These are phyloP conservation scores for Candida ipomoeae DNA, from an alignment of 805 yeast species.

Conservation along the genomic window DNA sequence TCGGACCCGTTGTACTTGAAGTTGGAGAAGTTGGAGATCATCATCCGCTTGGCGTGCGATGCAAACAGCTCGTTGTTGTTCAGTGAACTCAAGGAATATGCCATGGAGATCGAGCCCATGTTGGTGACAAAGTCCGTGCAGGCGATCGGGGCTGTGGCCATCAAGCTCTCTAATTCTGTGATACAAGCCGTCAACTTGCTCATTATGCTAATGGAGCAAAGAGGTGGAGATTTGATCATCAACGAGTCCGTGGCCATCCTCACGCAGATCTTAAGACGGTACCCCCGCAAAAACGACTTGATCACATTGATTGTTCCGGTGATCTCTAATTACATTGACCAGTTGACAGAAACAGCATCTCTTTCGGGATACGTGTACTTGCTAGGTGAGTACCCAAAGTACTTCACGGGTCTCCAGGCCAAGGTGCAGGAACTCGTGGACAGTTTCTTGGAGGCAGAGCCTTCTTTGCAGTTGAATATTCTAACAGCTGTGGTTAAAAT, in stretches of 20 bases:
- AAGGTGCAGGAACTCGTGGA: constrained; percentile 46
- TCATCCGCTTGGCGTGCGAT: constrained; percentile 64
- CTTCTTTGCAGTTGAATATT: constrained; percentile 55
- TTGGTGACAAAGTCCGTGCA: constrained; percentile 63
- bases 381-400: constrained; percentile 64
- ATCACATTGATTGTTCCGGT: constrained; percentile 53
- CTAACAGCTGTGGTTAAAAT: constrained; percentile 63
- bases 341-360: constrained; percentile 47
- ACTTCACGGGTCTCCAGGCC: constrained; percentile 50
- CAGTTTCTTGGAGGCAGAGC: constrained; percentile 54
- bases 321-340: constrained; percentile 45
- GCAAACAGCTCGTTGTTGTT: constrained; percentile 54
- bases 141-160: constrained; percentile 70
- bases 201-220: constrained; percentile 53
- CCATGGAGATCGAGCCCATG: constrained; percentile 81
- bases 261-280: constrained; percentile 63
- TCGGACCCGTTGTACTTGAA: constrained; percentile 78
- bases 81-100: constrained; percentile 72
- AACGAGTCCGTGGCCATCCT: constrained; percentile 61
- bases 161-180: constrained; percentile 51
- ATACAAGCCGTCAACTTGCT: constrained; percentile 59
- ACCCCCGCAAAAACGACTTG: constrained; percentile 48
- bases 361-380: constrained; percentile 64
- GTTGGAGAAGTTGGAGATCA: constrained; percentile 69
- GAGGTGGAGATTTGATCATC: constrained; percentile 56